These are phyloP conservation scores for Remersonia thermophila DNA, from an alignment of 2,329 filamentous ascomycete species.

Conservation along the genomic window DNA sequence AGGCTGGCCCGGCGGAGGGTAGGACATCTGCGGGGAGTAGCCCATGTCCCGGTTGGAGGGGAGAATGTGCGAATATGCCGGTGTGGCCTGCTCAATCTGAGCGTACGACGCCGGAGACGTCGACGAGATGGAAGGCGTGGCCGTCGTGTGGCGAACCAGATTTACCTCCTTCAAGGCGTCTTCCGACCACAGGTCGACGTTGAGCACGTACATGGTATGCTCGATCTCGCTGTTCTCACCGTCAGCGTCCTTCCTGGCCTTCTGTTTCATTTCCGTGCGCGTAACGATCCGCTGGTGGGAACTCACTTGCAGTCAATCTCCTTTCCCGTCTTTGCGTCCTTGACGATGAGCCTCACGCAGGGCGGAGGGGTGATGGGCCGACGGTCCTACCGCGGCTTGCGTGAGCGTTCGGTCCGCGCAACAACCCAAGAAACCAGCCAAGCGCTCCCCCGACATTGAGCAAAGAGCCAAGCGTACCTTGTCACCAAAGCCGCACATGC, in stretches of 20 bases:
- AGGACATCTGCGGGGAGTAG: conserved; percentile 16
- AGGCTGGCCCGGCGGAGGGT: conserved; percentile 13
- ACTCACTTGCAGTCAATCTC: conserved; percentile 75
- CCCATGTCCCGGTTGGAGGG: conserved; percentile 27
- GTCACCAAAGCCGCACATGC: conserved; percentile 98
- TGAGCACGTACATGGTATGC: conserved; percentile 42
- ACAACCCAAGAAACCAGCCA: neutral
- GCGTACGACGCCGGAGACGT: conserved; percentile 70
- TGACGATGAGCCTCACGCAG: conserved; percentile 73
- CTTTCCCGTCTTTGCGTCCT: conserved; percentile 59
- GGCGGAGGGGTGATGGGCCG: conserved; percentile 92
- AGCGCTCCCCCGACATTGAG: neutral
- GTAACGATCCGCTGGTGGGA: too few species aligned
- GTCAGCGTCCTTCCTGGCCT: too few species aligned
- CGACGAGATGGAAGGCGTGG: conserved; percentile 65
- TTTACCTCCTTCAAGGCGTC: conserved; percentile 54
- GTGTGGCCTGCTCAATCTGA: conserved; percentile 29
- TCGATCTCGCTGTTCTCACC: conserved; percentile 41
- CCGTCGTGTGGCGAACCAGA: conserved; percentile 50
- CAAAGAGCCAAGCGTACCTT: conserved; percentile 48
- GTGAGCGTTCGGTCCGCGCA: conserved; percentile 1
- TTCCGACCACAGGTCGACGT: conserved; percentile 57
- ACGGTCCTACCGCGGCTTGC: conserved; percentile 56
- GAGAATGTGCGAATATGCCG: conserved; percentile 25
- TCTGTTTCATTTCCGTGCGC: too few species aligned